These are phyloP conservation scores for Coemansia sp. DNA, from an alignment of 192 early-diverging fungal genomes.

Conservation along the genomic window DNA sequence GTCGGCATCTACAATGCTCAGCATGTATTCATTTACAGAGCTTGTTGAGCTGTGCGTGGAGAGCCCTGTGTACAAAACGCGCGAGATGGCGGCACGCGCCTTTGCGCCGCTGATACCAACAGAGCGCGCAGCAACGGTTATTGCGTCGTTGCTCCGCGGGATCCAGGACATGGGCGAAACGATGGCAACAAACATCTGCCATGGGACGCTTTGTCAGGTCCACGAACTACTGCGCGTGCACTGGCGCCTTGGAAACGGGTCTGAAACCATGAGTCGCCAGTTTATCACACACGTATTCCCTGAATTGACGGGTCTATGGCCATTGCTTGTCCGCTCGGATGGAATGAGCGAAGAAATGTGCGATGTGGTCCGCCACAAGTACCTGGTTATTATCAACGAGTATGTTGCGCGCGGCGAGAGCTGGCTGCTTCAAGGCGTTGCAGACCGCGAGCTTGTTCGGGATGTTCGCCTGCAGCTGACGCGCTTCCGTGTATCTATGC, in stretches of 20 bases:
- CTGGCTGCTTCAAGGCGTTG: conserved; percentile 24
- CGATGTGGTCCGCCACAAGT: conserved; percentile 55
- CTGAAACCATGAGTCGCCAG: conserved; percentile 40
- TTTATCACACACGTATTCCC: conserved; percentile 55
- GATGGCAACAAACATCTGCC: conserved; percentile 66
- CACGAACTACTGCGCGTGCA: conserved; percentile 66
- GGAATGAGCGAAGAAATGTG: conserved; percentile 21
- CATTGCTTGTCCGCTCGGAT: conserved; percentile 20
- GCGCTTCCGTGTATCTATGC: conserved; percentile 45
- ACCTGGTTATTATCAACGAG: conserved; percentile 41
- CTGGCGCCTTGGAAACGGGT: conserved; percentile 56
- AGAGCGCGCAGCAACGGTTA: conserved; percentile 31
- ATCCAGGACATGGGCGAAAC: conserved; percentile 52
- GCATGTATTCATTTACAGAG: conserved; percentile 55
- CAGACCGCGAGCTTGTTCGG: conserved; percentile 12
- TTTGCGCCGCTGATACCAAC: conserved; percentile 72
- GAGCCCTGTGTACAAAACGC: conserved; percentile 61
- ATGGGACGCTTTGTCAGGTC: conserved; percentile 74
- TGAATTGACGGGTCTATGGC: conserved; percentile 36
- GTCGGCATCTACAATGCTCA: conserved; percentile 45
- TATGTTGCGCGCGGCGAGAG: conserved; percentile 43
- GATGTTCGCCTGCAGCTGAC: conserved; percentile 22
- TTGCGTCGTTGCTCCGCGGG: conserved; percentile 56
- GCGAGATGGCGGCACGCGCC: conserved; percentile 85
- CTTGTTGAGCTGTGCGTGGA: conserved; percentile 52